Evolutionary conservation across 202 grass and related monocot species (phyloP).

Genomic region (Zizania palustris): DNA sequence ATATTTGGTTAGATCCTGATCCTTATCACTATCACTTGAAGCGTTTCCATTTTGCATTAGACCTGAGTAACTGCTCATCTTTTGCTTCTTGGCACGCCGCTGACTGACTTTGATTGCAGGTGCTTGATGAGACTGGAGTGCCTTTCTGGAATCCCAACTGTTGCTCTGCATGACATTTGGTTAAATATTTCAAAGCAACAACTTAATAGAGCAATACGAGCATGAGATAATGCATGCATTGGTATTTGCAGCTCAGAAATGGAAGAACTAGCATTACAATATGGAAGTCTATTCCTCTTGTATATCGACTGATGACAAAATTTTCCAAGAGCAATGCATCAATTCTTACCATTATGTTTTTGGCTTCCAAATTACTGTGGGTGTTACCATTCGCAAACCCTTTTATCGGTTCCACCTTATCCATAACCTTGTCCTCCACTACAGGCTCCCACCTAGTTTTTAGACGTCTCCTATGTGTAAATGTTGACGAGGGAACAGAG

Average conservation of each 20-base stretch:
- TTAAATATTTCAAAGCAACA: conserved; percentile 13
- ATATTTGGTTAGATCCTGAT: conserved; percentile 78
- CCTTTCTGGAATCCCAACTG: conserved; percentile 51
- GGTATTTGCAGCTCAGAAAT: neutral
- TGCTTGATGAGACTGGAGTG: conserved; percentile 40
- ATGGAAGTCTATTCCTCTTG: neutral
- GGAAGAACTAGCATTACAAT: neutral
- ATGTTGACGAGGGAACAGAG: conserved; percentile 35
- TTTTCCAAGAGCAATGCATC: conserved; percentile 19
- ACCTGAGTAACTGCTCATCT: conserved; percentile 41
- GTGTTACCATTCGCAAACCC: conserved; percentile 33
- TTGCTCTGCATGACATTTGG: conserved; percentile 39
- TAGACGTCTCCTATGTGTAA: conserved; percentile 50
- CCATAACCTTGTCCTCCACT: conserved; percentile 55
- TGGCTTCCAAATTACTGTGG: conserved; percentile 41
- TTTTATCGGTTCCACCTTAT: conserved; percentile 60
- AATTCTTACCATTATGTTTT: conserved; percentile 47
- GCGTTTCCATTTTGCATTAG: conserved; percentile 56
- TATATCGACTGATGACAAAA: conserved; percentile 4
- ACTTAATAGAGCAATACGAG: conserved; percentile 14
- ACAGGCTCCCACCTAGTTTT: conserved; percentile 97
- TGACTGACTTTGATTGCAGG: conserved; percentile 51
- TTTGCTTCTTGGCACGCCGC: conserved; percentile 56
- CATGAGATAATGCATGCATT: neutral
- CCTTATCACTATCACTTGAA: conserved; percentile 90